Base-by-base conservation (phyloP, 2,329 filamentous ascomycete genomes). In the Blastomyces emzantsi region DNA sequence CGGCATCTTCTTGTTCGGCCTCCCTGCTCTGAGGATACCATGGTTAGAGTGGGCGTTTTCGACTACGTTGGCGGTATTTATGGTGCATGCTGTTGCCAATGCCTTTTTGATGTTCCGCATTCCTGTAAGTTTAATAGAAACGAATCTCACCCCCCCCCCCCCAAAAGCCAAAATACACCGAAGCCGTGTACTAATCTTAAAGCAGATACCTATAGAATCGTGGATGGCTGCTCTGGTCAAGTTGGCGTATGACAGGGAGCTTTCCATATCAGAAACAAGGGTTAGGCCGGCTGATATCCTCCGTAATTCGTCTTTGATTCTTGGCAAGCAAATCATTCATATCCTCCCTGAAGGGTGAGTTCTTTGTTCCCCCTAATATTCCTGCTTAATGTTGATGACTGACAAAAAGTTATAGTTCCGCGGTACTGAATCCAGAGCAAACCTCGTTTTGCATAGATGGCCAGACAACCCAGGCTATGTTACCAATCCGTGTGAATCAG, bases 271-370 rank as follows among this genome's bases (percentile, higher is more conserved):
- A n/a, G 95, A 97, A 75, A 87, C 89, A 68, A 90, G 87, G 72
- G 93, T 99, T 73, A 96, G 96, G 73, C 86, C 92, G 19, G 89
- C 88, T 36, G 87, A 85, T 66, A 92, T 99, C 67, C 81, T 96
- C 66, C 90, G 97, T 74, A 97, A 97, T 74, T 85, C 90, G 41
- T 96, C 92, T 28, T 83, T 97, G 71, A 97, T 99, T 67, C 84
- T 96, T 78, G 94, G 94, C 72, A 94, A 92, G 75, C 92, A 97
- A 78, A 96, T 97, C 70, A 93, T 99, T 76, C 94, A 99, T 73
- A 96, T 99, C 72, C 81, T 99, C 63, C 94, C 94, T 1, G 94
- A 99, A 80, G 95, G 95, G 80, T 88, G 75, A 69, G 81, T 73
- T 47, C 7, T 22, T 57, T 36, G 51, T 33, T 30, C 28, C 33